Conservation (phyloP, 1,284 basidiomycete species). For the Tylopilus orsonianus region DNA sequence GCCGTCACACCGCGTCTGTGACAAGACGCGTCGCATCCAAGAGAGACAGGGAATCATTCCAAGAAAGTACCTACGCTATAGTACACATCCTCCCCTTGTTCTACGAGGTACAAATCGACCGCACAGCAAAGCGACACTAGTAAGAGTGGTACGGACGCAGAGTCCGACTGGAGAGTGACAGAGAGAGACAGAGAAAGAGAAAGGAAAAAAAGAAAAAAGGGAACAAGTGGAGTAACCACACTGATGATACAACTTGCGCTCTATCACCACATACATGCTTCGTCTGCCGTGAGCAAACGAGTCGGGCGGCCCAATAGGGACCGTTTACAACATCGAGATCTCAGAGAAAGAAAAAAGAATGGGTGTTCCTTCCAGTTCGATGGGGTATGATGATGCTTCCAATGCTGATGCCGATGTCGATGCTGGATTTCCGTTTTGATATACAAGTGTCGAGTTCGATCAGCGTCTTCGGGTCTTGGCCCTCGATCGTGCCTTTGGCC, state of each 20-base stretch:
- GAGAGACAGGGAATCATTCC: conserved; percentile 10
- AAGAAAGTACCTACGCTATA: conserved; percentile 28
- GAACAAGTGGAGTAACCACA: conserved; percentile 5
- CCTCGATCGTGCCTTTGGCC: conserved; percentile 34
- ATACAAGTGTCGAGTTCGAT: conserved; percentile 14
- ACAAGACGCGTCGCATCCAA: conserved; percentile 31
- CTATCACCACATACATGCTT: conserved; percentile 10
- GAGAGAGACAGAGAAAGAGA: conserved; percentile 7
- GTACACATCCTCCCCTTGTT: conserved; percentile 27
- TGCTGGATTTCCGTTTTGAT: conserved; percentile 14
- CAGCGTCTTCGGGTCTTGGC: conserved; percentile 32
- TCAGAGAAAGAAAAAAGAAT: conserved; percentile 22
- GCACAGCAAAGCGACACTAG: conserved; percentile 26
- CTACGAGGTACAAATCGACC: conserved; percentile 25
- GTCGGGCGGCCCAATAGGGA: conserved; percentile 9
- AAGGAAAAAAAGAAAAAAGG: not conserved
- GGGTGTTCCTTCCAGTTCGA: conserved; percentile 20
- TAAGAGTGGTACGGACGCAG: conserved; percentile 17
- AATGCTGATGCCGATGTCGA: conserved; percentile 12
- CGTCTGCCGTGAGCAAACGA: conserved; percentile 8
- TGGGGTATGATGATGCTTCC: conserved; percentile 23
- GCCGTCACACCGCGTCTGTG: conserved; percentile 33
- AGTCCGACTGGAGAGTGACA: conserved; percentile 19
- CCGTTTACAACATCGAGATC: conserved; percentile 19
- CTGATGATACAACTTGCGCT: conserved; percentile 17